A percentile compares a stretch with the other conserved stretches of the same genome.
Conservation (phyloP, 1,284 basidiomycete species). For the Veloporphyrellus conicus region DNA sequence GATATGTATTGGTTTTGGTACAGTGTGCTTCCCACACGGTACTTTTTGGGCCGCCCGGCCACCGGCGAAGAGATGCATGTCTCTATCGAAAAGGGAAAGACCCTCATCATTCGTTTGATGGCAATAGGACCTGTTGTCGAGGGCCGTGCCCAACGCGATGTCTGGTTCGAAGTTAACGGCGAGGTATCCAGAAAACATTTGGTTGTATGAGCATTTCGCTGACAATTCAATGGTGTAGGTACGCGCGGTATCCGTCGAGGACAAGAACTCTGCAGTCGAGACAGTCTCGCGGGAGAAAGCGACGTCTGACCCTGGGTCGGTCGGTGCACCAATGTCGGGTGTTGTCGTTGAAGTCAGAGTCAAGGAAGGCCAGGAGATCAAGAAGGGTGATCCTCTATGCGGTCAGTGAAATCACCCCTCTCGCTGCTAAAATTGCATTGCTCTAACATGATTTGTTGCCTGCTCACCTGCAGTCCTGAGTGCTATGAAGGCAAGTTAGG, state of each 20-base stretch:
- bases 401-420: conserved; percentile 45
- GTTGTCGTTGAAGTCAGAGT: conserved; percentile 97
- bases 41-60: conserved; percentile 91
- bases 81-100: conserved; percentile 96
- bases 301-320: conserved; percentile 86
- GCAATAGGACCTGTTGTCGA: conserved; percentile 92
- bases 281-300: conserved; percentile 93
- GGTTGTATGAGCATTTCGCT: conserved; percentile 13
- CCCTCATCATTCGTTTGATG: conserved; percentile 92
- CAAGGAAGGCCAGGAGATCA: conserved; percentile 94
- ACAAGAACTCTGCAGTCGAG: conserved; percentile 94
- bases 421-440: neutral
- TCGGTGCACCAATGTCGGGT: conserved; percentile 95
- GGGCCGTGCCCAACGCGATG: conserved; percentile 88
- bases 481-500: conserved; percentile 76
- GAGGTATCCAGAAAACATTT: conserved; percentile 51
- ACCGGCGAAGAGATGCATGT: conserved; percentile 96
- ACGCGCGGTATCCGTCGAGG: conserved; percentile 90
- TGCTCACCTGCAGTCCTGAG: conserved; percentile 58
- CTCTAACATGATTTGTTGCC: conserved; percentile 8
- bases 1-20: conserved; percentile 15
- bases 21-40: conserved; percentile 91
- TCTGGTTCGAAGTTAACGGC: conserved; percentile 98
- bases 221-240: conserved; percentile 44
- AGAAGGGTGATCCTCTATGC: conserved; percentile 93